Percentiles rank a stretch among this genome's conserved stretches.
phyloP scores from a whole-genome alignment of 169 alveolate species.

The Plasmodium knowlesi region DNA sequence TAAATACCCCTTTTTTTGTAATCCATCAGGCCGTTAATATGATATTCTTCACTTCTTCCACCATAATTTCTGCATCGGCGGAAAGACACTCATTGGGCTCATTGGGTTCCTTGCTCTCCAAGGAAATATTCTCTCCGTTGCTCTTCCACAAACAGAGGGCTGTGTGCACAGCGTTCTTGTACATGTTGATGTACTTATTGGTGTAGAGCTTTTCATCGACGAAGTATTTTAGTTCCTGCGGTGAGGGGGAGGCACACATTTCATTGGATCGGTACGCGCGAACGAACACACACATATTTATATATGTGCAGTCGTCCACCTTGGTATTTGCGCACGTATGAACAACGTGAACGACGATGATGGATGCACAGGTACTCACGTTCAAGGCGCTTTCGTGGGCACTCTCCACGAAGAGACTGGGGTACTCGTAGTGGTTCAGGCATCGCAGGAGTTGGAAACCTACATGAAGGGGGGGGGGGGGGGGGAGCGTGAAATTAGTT shows the following conservation, averaged over 20 bases:
- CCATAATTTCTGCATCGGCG: neutral
- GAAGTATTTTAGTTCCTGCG: conserved; percentile 53
- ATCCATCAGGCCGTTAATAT: conserved; percentile 2
- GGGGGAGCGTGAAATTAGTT: neutral
- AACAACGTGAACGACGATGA: too few relatives aligned
- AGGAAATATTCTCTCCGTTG: conserved; percentile 34
- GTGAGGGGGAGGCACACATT: neutral
- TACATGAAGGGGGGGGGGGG: neutral
- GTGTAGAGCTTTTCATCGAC: conserved; percentile 42
- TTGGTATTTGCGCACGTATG: neutral
- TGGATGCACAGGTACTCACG: neutral
- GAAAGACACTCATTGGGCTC: neutral
- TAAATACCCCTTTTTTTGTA: neutral
- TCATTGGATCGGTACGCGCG: neutral
- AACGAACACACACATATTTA: neutral
- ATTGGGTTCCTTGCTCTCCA: neutral
- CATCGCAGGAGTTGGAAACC: conserved; percentile 70
- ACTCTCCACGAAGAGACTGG: conserved; percentile 32
- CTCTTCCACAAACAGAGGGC: conserved; percentile 53
- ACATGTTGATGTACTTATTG: conserved; percentile 26
- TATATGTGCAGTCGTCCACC: neutral
- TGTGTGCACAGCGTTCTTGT: conserved; percentile 23
- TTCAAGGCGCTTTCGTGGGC: conserved; percentile 26
- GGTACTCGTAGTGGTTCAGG: conserved; percentile 63
- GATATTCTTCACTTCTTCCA: neutral